Evolutionary conservation across 1,284 basidiomycete species (phyloP).

Genomic region (Peniophora sp.): DNA sequence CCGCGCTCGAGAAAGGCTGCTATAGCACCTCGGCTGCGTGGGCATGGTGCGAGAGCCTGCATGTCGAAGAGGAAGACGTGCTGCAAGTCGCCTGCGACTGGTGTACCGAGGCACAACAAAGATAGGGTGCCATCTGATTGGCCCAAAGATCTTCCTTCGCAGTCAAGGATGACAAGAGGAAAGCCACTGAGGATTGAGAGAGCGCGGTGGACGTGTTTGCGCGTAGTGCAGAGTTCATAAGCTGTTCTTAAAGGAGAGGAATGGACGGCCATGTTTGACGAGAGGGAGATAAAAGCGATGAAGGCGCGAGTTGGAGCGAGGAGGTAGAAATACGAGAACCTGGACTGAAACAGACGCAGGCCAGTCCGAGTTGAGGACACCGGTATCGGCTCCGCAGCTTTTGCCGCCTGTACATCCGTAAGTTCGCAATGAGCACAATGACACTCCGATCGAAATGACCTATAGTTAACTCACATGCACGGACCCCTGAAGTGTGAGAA

Average conservation of each 20-base stretch:
- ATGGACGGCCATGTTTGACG: too few species aligned
- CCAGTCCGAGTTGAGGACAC: too few species aligned
- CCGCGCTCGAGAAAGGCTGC: constrained; percentile 19
- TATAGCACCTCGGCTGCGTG: constrained; percentile 4
- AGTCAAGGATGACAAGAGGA: constrained; percentile 16
- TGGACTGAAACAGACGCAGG: too few species aligned
- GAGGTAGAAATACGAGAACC: too few species aligned
- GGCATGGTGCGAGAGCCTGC: constrained; percentile 16
- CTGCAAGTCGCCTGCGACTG: constrained; percentile 18
- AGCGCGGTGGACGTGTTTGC: not conserved
- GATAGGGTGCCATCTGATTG: constrained; percentile 27
- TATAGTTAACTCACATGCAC: too few species aligned
- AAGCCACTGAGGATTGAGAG: not conserved
- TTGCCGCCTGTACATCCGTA: too few species aligned
- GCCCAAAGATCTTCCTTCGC: constrained; percentile 30
- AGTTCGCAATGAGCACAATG: too few species aligned
- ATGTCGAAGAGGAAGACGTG: constrained; percentile 35
- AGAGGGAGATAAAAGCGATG: too few species aligned
- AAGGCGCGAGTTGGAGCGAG: too few species aligned
- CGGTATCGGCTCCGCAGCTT: too few species aligned
- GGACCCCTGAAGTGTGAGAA: too few species aligned
- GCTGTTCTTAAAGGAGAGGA: not conserved
- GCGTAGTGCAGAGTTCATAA: not conserved
- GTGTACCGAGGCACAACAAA: constrained; percentile 33
- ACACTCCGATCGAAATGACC: too few species aligned